Evolutionary conservation across 106 monocot genomes (phyloP), one percentile per base, ranked within the genome.

Genomic region (Allium cepa): DNA sequence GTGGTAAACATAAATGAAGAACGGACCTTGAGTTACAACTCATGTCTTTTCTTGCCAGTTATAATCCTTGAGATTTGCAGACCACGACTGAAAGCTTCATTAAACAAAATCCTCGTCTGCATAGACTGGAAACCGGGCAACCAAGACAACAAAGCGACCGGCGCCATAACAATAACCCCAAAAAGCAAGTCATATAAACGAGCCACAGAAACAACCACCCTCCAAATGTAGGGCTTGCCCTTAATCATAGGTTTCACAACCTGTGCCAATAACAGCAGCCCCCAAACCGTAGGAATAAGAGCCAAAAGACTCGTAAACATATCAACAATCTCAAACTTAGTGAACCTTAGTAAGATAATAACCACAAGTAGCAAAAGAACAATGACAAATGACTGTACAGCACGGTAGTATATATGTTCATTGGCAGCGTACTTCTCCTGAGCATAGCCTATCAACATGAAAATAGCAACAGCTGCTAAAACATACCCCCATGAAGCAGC

Each of bases 101-200:
- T 95, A 63, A 95, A 95, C 15, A 95, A 83, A 69, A 95, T 85
- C 72, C 91, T 88, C 59, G 94, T 95, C 70, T 95, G 94, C 94
- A 95, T 95, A 13, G 84, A 80, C 47, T 87, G 94, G 69, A 91
- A 83, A 47, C 94, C 94, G 70, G 94, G 94, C 61, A 85, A 70
- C 94, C 94, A 95, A 1, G 94, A 78, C 60, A 95, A 72, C 47
- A 95, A 71, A 45, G 88, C 94, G 9, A 95, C 85, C 4, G 94
- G 94, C 59, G 83, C 83, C 80, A 91, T 77, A 50, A 95, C 83
- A 26, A 88, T 17, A 10, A 91, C 64, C 55, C 94, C 94, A 76
- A 95, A 88, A 64, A 91, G 11, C 27, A 95, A 81, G 58, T 95
- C 94, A 83, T 95, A 95, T 16, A 95, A 63, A 26, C 95, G 73